Percentiles rank a stretch among this genome's conserved stretches.
phyloP scores from a whole-genome alignment of 352 stramenopile species.

The Pythium aquatile region DNA sequence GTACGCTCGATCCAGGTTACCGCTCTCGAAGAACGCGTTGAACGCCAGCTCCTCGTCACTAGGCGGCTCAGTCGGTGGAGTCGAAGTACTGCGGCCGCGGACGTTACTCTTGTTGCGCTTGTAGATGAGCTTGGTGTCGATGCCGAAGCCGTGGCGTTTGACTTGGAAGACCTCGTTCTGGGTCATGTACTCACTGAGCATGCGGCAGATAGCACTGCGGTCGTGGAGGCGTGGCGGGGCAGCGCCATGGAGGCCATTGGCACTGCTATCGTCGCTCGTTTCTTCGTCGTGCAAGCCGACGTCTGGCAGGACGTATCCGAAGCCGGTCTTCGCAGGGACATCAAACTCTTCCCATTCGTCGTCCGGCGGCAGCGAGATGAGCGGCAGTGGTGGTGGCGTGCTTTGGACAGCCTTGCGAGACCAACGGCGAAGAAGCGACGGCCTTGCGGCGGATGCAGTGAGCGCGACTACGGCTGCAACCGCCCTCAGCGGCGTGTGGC shows the following conservation, averaged over 20 bases:
- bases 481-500: constrained; percentile 6
- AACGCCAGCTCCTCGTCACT: constrained; percentile 49
- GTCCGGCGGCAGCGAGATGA: constrained; percentile 63
- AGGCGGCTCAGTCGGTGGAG: background rate
- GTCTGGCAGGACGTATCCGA: constrained; percentile 51
- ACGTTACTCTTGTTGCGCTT: constrained; percentile 50
- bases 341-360: constrained; percentile 73
- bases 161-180: constrained; percentile 68
- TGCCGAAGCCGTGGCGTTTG: constrained; percentile 53
- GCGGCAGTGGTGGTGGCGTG: constrained; percentile 55
- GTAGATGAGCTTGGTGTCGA: constrained; percentile 59
- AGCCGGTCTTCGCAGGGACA: constrained; percentile 53
- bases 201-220: constrained; percentile 34
- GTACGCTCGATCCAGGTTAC: constrained; percentile 72
- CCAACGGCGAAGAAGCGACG: constrained; percentile 41
- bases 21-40: constrained; percentile 69
- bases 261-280: constrained; percentile 19
- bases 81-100: background rate
- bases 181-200: constrained; percentile 68
- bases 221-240: constrained; percentile 7
- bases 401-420: constrained; percentile 37
- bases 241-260: background rate
- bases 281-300: constrained; percentile 41
- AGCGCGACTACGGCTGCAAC: constrained; percentile 17
- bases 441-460: background rate